phyloP scores from a whole-genome alignment of 345 rosid genomes.

The Brassica nigra region DNA sequence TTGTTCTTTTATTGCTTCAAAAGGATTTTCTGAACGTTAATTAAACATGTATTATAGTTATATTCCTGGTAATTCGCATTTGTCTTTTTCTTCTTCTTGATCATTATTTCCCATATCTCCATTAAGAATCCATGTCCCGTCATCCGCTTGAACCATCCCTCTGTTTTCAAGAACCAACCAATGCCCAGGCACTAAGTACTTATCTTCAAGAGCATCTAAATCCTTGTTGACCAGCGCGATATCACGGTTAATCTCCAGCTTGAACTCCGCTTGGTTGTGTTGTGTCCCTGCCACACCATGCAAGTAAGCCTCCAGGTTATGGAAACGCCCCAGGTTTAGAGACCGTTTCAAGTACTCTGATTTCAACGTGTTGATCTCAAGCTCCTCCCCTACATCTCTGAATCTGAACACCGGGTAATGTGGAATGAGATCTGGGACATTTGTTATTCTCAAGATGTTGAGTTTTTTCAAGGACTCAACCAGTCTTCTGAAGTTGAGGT shows the following conservation, averaged over 20 bases:
- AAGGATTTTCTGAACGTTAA: not conserved
- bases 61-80: not conserved
- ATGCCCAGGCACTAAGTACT: constrained; percentile 36
- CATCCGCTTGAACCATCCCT: constrained; percentile 43
- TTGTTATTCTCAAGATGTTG: not conserved
- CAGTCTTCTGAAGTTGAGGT: not conserved
- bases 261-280: constrained; percentile 22
- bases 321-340: constrained; percentile 1
- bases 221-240: constrained; percentile 39
- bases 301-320: constrained; percentile 45
- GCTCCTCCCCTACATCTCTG: constrained; percentile 42
- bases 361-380: constrained; percentile 44
- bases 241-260: constrained; percentile 40
- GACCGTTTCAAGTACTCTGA: constrained; percentile 43
- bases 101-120: not conserved
- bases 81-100: not conserved
- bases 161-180: constrained; percentile 47
- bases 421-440: not conserved
- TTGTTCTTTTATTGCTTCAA: not conserved
- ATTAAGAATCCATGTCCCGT: constrained; percentile 47
- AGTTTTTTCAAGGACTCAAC: not conserved
- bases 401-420: constrained; percentile 27
- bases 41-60: not conserved
- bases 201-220: constrained; percentile 42
- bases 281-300: constrained; percentile 49